Evolutionary conservation across 2,329 filamentous ascomycete species (phyloP).

Genomic region (Meredithiella fracta): DNA sequence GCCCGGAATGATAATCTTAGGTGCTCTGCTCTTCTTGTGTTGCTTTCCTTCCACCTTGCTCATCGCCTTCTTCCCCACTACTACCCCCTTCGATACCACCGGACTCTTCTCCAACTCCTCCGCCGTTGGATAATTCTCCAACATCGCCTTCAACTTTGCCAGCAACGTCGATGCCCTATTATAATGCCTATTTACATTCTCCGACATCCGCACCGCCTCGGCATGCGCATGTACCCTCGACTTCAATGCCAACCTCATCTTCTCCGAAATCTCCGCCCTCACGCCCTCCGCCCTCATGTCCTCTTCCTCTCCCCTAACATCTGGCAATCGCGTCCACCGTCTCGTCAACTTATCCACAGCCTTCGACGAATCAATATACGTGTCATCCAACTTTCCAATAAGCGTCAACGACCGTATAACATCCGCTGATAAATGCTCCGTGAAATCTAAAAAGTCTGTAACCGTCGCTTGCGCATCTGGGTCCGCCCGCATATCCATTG

Average conservation of each 20-base stretch:
- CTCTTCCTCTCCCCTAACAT: slow-evolving; percentile 24
- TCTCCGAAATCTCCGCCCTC: slow-evolving; percentile 43
- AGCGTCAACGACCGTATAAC: slow-evolving; percentile 48
- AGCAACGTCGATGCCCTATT: slow-evolving; percentile 42
- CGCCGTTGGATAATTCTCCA: slow-evolving; percentile 39
- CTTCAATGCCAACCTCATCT: slow-evolving; percentile 36
- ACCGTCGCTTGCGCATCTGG: slow-evolving; percentile 54
- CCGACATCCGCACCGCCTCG: slow-evolving; percentile 46
- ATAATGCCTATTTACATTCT: slow-evolving; percentile 46
- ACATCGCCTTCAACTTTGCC: slow-evolving; percentile 41
- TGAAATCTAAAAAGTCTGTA: slow-evolving; percentile 53
- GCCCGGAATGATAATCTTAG: slow-evolving; percentile 47
- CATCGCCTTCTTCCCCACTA: slow-evolving; percentile 5
- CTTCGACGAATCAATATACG: slow-evolving; percentile 38
- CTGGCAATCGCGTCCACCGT: slow-evolving; percentile 39
- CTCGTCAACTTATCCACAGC: slow-evolving; percentile 40
- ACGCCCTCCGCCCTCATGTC: slow-evolving; percentile 31
- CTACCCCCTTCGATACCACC: background rate
- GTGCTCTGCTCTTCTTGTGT: slow-evolving; percentile 25
- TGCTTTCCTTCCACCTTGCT: slow-evolving; percentile 3
- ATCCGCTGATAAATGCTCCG: slow-evolving; percentile 52
- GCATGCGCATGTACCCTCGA: slow-evolving; percentile 43
- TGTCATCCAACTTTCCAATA: slow-evolving; percentile 46
- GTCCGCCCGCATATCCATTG: slow-evolving; percentile 38
- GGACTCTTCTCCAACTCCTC: slow-evolving; percentile 28